Conservation (phyloP, 805 yeast species). For the Kluyveromyces siamensis region DNA sequence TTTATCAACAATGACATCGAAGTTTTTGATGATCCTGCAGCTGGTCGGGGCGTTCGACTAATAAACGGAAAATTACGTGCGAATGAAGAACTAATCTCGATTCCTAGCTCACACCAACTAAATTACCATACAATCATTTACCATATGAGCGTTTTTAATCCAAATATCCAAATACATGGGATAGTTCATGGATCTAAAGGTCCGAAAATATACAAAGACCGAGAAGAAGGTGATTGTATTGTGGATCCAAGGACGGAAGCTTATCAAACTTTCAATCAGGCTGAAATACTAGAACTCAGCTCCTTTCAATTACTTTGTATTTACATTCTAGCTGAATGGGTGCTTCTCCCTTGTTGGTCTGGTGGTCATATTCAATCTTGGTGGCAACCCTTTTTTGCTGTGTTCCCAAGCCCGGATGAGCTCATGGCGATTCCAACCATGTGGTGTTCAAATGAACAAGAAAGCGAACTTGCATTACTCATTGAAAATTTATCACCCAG, state of each 20-base stretch:
- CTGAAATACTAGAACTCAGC: constrained; percentile 34
- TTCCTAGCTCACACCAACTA: constrained; percentile 50
- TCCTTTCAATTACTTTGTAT: constrained; percentile 55
- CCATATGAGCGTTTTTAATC: constrained; percentile 33
- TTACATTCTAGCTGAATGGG: constrained; percentile 30
- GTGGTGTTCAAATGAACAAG: constrained; percentile 37
- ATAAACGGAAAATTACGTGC: constrained; percentile 29
- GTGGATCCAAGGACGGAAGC: constrained; percentile 21
- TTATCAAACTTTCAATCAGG: constrained; percentile 26
- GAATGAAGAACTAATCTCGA: constrained; percentile 40
- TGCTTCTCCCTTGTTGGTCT: constrained; percentile 19
- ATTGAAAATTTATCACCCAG: constrained; percentile 37
- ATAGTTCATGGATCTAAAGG: neutral
- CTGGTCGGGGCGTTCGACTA: constrained; percentile 58
- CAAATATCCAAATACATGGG: constrained; percentile 10
- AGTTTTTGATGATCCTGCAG: constrained; percentile 33
- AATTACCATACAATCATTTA: constrained; percentile 46
- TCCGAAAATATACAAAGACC: no score
- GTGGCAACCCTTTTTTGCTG: constrained; percentile 63
- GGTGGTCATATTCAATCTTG: constrained; percentile 29
- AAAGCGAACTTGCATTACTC: constrained; percentile 20
- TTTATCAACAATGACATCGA: constrained; percentile 33
- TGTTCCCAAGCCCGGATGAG: constrained; percentile 51
- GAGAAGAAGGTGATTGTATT: neutral
- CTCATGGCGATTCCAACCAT: constrained; percentile 50